A percentile compares a stretch with the other conserved stretches of the same genome.
Conservation (phyloP, 2,329 filamentous ascomycete genomes). For the Monosporascus ibericus region DNA sequence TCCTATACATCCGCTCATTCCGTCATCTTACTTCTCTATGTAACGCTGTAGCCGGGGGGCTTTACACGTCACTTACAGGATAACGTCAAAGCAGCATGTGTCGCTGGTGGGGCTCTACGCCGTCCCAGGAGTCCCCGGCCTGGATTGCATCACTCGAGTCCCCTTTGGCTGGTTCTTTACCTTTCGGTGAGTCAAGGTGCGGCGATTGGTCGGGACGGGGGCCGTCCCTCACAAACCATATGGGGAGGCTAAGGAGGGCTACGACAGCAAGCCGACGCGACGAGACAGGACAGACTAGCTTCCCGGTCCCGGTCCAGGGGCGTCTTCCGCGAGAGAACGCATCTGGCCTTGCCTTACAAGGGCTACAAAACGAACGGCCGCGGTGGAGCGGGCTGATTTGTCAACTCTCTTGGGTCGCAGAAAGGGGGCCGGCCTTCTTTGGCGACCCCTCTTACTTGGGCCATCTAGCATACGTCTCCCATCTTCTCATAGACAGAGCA, state of each 20-base stretch:
- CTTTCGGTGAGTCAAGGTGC: slow-evolving; percentile 13
- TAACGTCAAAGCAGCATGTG: neutral
- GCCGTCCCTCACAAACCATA: neutral
- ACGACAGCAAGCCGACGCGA: neutral
- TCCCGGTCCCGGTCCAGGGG: neutral
- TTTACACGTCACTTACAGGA: neutral
- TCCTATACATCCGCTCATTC: neutral
- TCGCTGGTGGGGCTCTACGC: too few relatives aligned
- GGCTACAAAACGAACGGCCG: neutral
- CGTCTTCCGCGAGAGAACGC: neutral
- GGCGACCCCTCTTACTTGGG: neutral
- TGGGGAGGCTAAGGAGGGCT: neutral
- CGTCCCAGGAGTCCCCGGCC: too few relatives aligned
- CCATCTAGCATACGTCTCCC: neutral
- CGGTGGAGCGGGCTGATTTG: neutral
- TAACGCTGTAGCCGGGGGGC: neutral
- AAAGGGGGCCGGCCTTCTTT: neutral
- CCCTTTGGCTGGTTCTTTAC: neutral
- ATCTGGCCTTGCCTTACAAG: neutral
- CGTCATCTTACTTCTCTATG: neutral
- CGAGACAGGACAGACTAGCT: neutral
- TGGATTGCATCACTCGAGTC: too few relatives aligned
- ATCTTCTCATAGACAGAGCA: neutral
- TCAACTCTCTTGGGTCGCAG: neutral
- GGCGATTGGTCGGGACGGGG: slow-evolving; percentile 9